Base-by-base conservation (phyloP, 495 filamentous ascomycete species). In the Aspergillus kassunensis region DNA sequence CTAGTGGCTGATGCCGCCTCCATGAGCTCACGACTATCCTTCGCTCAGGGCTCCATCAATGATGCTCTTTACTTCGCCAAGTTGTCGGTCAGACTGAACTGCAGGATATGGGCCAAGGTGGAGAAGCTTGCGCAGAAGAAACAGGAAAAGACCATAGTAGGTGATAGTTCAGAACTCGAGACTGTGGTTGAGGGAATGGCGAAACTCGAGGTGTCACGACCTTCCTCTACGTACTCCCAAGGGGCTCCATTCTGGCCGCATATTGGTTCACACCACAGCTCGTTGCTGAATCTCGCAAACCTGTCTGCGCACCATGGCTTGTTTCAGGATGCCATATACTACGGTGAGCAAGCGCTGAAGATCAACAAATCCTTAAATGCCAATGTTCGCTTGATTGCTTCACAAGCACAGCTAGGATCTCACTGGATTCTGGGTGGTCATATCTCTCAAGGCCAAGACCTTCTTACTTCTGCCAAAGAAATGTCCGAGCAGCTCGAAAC, bases 291-390 rank as follows among this genome's bases (percentile, higher is more conserved):
- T 47, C 78, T 95, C 5, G 89, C 90, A 4, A 76, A 74, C 18
- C 67, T 95, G 13, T 96, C 88, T 51, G 81, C 88, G 4, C 83
- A 91, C 48, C 79, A 91, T 59, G 92, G 95, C 39, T 78, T 96
- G 65, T 88, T 90, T 57, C 84, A 87, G 44, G 95, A 97, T 63
- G 87, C 91, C 6, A 72, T 92, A n/a, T 93, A 90, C 66, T 95
- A 95, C 58, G 80, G 85, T 6, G 86, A 96, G 55, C 85, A 95
- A 61, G 89, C 89, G 1, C 72, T 87, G 44, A 89, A 88, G 63
- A 81, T 96, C 53, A 90, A 88, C 42, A 75, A 80, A 36, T 81
- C 84, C 11, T 79, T 85, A 8, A 71, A 79, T 30, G 84, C 89
- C 3, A 76, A 80, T 55, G 71, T 79, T 15, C 80, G 85, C 33